Conservation (phyloP, 2,329 filamentous ascomycete genomes). For the Daldinia sp. region DNA sequence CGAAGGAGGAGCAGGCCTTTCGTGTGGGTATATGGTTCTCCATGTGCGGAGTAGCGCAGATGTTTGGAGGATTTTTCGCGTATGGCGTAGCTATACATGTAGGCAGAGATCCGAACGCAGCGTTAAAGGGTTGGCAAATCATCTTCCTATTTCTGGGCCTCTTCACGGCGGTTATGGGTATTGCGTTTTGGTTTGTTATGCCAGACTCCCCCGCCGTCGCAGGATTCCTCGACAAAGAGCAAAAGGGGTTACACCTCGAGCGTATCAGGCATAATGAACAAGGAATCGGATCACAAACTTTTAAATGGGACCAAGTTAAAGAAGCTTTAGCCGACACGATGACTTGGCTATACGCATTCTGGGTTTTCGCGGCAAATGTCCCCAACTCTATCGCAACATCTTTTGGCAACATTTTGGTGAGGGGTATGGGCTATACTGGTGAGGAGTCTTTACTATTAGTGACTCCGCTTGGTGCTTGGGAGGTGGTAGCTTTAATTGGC, state of each 20-base stretch:
- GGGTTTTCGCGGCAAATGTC: slow-evolving; percentile 54
- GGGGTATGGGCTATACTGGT: slow-evolving; percentile 53
- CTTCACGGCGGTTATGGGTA: slow-evolving; percentile 46
- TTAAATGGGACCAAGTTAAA: slow-evolving; percentile 53
- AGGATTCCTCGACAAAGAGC: slow-evolving; percentile 49
- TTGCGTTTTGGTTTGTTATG: slow-evolving; percentile 54
- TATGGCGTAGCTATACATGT: slow-evolving; percentile 50
- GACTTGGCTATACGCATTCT: slow-evolving; percentile 55
- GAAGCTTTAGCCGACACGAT: slow-evolving; percentile 53
- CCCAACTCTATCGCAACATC: slow-evolving; percentile 55
- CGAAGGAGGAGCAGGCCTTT: slow-evolving; percentile 45
- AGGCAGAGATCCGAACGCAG: slow-evolving; percentile 48
- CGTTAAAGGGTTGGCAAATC: slow-evolving; percentile 53
- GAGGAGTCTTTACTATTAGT: slow-evolving; percentile 53
- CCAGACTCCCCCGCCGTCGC: slow-evolving; percentile 53
- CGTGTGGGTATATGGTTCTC: slow-evolving; percentile 48
- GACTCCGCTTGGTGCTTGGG: slow-evolving; percentile 55
- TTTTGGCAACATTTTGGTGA: slow-evolving; percentile 55
- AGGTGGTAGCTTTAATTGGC: slow-evolving; percentile 53
- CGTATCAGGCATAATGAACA: slow-evolving; percentile 54
- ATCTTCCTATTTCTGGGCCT: slow-evolving; percentile 55
- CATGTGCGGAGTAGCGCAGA: slow-evolving; percentile 51
- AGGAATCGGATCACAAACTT: slow-evolving; percentile 52
- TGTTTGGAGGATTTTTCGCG: slow-evolving; percentile 55
- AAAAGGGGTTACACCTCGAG: slow-evolving; percentile 51